Conservation (phyloP, 1,284 basidiomycete genomes). For the Trichosporon asahii region DNA sequence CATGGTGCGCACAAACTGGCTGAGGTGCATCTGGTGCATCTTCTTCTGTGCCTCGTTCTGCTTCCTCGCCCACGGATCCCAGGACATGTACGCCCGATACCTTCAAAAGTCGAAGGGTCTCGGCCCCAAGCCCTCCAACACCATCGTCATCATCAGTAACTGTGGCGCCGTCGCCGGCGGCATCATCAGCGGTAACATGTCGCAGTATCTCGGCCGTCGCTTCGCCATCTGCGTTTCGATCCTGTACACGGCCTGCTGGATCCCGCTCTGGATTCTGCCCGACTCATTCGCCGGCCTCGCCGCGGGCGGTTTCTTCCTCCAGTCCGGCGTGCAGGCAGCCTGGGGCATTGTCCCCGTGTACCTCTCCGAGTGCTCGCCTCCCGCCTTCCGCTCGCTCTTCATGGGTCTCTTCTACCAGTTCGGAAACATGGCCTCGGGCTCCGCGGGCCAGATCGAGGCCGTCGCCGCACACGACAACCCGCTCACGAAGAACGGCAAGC, state of each 20-base stretch:
- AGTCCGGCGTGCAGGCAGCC: slow-evolving; percentile 75
- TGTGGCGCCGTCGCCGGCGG: slow-evolving; percentile 71
- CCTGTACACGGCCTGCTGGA: slow-evolving; percentile 57
- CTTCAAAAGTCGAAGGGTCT: slow-evolving; percentile 29
- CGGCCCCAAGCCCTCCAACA: slow-evolving; percentile 59
- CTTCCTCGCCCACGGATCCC: slow-evolving; percentile 69
- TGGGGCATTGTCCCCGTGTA: slow-evolving; percentile 55
- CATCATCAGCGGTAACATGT: slow-evolving; percentile 67
- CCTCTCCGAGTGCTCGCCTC: slow-evolving; percentile 73
- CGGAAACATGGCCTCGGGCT: slow-evolving; percentile 73
- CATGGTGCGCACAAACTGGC: slow-evolving; percentile 77
- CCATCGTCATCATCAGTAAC: slow-evolving; percentile 77
- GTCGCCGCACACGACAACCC: slow-evolving; percentile 54
- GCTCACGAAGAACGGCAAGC: slow-evolving; percentile 26
- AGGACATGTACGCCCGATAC: slow-evolving; percentile 50
- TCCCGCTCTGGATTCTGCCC: slow-evolving; percentile 77
- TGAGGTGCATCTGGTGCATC: slow-evolving; percentile 72
- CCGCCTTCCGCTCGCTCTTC: slow-evolving; percentile 90
- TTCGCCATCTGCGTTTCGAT: slow-evolving; percentile 54
- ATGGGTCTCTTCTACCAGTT: slow-evolving; percentile 75
- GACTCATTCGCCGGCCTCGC: slow-evolving; percentile 45
- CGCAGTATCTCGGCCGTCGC: slow-evolving; percentile 82
- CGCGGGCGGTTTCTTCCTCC: slow-evolving; percentile 60
- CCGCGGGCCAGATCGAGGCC: slow-evolving; percentile 88
- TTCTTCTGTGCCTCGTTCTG: slow-evolving; percentile 69